Conservation (phyloP, 2,329 filamentous ascomycete species). For the Clathrospora elynae region DNA sequence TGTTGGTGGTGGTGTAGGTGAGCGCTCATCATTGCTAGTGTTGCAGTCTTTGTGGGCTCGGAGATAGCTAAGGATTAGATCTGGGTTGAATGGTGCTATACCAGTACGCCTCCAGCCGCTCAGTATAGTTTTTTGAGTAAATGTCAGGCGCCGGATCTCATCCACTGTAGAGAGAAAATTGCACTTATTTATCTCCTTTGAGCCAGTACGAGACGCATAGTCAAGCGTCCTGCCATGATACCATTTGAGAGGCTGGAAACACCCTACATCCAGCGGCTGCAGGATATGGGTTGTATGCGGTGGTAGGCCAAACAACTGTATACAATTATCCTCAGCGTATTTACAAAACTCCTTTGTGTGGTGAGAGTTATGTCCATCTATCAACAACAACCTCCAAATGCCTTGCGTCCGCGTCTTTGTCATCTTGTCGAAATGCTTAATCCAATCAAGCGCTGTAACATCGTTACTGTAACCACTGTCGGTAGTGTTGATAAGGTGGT, state of each 20-base stretch:
- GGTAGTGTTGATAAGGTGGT: constrained; percentile 17
- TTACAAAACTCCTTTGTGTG: constrained; percentile 41
- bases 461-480: constrained; percentile 44
- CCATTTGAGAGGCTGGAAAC: constrained; percentile 11
- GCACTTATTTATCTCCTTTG: constrained; percentile 3
- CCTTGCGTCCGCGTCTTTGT: constrained; percentile 30
- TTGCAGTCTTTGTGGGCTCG: no score
- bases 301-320: constrained; percentile 17
- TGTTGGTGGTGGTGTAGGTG: no score
- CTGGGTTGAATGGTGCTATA: background rate
- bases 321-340: constrained; percentile 43
- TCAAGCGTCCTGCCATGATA: constrained; percentile 12
- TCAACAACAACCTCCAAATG: constrained; percentile 42
- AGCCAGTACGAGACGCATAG: constrained; percentile 8
- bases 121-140: constrained; percentile 3
- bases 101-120: constrained; percentile 7
- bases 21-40: no score
- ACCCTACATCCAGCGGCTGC: constrained; percentile 11
- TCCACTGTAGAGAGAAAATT: constrained; percentile 5
- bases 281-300: constrained; percentile 12
- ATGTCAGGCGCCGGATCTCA: constrained; percentile 3
- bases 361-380: constrained; percentile 47
- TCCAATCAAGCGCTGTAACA: constrained; percentile 41
- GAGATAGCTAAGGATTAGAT: constrained; percentile 2
- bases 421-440: constrained; percentile 46